Evolutionary conservation across 257 asterid genomes (phyloP).

Genomic region (Solanum ossicruentum): DNA sequence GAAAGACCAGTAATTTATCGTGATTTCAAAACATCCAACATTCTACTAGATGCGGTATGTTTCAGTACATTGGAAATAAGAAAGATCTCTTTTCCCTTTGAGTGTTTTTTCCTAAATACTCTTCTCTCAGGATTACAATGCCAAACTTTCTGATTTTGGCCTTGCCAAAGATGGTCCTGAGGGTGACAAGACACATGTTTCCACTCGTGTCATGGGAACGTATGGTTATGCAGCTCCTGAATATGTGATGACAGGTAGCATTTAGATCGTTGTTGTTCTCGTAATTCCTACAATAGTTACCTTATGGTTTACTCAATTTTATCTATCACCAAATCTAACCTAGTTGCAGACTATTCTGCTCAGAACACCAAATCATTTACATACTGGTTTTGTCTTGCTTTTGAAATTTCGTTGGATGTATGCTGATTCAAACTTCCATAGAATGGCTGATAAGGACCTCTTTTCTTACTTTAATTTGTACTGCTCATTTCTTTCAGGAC

Average conservation of each 20-base stretch:
- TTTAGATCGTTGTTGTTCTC: not conserved
- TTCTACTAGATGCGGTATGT: constrained; percentile 87
- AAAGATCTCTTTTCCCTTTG: not conserved
- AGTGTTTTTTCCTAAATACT: not conserved
- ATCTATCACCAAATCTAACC: not conserved
- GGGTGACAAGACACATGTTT: constrained; percentile 91
- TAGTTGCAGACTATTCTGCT: not conserved
- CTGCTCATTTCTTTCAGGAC: constrained; percentile 37
- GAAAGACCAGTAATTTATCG: constrained; percentile 90
- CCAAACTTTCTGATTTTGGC: constrained; percentile 95
- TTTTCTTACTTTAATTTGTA: not conserved
- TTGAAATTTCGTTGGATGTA: not conserved
- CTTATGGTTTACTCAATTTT: not conserved
- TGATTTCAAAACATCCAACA: constrained; percentile 96
- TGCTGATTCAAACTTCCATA: not conserved
- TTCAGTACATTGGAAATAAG: not conserved
- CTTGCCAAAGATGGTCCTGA: constrained; percentile 99
- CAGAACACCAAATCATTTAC: not conserved
- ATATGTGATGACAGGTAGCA: constrained; percentile 90
- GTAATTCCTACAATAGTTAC: not conserved
- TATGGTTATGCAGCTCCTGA: constrained; percentile 99
- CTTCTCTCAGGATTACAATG: constrained; percentile 70
- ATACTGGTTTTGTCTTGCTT: not conserved
- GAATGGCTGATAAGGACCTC: not conserved
- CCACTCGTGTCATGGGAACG: constrained; percentile 98